A percentile compares a stretch with the other conserved stretches of the same genome.
These are phyloP conservation scores for Amphirosellinia nigrospora DNA, from an alignment of 495 filamentous ascomycete genomes.

Conservation along the genomic window DNA sequence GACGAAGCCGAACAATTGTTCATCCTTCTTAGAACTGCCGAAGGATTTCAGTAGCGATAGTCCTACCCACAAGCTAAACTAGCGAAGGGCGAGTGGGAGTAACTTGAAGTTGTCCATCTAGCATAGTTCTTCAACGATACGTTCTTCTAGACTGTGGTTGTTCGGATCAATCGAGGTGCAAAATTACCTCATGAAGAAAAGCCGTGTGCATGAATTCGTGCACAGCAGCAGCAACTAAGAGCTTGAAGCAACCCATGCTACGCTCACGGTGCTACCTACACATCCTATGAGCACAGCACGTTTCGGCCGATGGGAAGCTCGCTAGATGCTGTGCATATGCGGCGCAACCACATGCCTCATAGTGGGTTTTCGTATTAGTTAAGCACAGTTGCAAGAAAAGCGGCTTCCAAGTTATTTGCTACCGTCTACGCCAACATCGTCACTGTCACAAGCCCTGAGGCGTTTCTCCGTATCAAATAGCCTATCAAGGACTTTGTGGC, in stretches of 20 bases:
- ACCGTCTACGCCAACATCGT: constrained; percentile 1
- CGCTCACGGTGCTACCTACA: background rate
- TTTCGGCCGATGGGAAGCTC: background rate
- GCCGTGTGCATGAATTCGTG: background rate
- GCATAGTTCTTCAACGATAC: background rate
- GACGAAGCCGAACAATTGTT: background rate
- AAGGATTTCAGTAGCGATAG: constrained; percentile 8
- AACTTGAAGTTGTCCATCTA: background rate
- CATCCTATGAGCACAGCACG: background rate
- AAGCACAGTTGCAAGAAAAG: background rate
- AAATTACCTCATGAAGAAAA: background rate
- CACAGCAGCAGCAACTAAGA: background rate
- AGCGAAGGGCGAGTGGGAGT: constrained; percentile 3
- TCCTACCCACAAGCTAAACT: background rate
- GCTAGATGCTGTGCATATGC: constrained; percentile 4
- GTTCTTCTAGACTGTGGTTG: background rate
- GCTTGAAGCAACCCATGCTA: background rate
- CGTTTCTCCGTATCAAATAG: background rate
- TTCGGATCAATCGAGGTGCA: background rate
- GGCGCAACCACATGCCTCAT: constrained; percentile 4
- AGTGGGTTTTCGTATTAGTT: background rate
- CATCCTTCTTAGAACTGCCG: constrained; percentile 1
- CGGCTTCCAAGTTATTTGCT: background rate
- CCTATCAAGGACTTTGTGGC: background rate
- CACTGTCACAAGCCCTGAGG: background rate